These are phyloP conservation scores for Nymphaea colorata DNA, from an alignment of 164 flowering plant genomes.

Conservation along the genomic window DNA sequence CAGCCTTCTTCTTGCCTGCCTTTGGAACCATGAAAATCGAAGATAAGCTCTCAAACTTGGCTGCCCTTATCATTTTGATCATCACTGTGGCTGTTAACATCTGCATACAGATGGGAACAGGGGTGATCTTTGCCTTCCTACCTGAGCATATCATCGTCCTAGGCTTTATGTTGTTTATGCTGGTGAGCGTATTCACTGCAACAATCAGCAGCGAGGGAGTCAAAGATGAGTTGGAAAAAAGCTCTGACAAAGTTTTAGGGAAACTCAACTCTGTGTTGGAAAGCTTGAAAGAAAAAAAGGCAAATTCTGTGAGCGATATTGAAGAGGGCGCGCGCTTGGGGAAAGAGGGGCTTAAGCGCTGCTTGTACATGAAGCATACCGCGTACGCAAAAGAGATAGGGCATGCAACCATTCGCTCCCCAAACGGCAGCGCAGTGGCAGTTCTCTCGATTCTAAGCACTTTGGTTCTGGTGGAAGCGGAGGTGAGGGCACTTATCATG, in stretches of 20 bases:
- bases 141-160: constrained; percentile 4
- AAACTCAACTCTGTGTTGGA: no score
- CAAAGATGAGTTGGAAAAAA: no score
- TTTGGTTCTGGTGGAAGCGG: no score
- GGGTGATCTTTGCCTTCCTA: constrained; percentile 8
- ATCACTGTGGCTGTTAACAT: constrained; percentile 2
- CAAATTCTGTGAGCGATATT: constrained; percentile 14
- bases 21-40: constrained; percentile 1
- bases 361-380: no score
- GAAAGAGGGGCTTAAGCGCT: no score
- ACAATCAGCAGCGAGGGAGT: no score
- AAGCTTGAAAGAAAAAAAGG: neutral
- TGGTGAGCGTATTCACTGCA: neutral
- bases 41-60: constrained; percentile 1
- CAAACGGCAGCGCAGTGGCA: no score
- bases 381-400: no score
- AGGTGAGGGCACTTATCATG: neutral
- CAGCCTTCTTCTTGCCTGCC: constrained; percentile 7
- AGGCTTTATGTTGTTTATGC: constrained; percentile 5
- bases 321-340: constrained; percentile 2
- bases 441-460: no score
- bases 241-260: neutral
- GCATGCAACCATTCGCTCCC: no score
- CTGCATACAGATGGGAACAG: constrained; percentile 8
- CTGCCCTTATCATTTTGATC: constrained; percentile 4